These are phyloP conservation scores for Arabidopsis suecica DNA, from an alignment of 345 rosid species.

Conservation along the genomic window DNA sequence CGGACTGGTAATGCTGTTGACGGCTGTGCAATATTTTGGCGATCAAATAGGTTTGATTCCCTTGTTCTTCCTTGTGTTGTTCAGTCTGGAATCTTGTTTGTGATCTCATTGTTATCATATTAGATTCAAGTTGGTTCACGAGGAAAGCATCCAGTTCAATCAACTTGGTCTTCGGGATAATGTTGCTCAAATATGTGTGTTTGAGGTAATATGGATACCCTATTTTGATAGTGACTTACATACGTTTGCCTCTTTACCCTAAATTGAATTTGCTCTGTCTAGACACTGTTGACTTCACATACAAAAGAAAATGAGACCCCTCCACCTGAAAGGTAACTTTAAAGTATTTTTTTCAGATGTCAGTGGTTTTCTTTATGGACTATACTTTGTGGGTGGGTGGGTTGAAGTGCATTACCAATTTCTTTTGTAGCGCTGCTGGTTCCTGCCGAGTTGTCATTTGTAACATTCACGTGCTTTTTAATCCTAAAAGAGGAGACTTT, in stretches of 20 bases:
- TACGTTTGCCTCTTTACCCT: conserved; percentile 4
- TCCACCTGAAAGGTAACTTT: conserved; percentile 56
- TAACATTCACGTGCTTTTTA: conserved; percentile 93
- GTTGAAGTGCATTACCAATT: conserved; percentile 23
- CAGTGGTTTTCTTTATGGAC: conserved; percentile 6
- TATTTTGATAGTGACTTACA: conserved; percentile 16
- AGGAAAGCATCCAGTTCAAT: conserved; percentile 82
- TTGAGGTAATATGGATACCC: conserved; percentile 63
- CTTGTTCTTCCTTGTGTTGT: conserved; percentile 26
- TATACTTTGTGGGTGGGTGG: conserved; percentile 24
- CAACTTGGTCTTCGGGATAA: conserved; percentile 91
- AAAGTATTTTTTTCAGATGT: conserved; percentile 4
- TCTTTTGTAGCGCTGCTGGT: conserved; percentile 54
- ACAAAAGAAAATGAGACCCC: conserved; percentile 42
- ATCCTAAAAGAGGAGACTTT: conserved; percentile 95
- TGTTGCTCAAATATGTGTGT: conserved; percentile 97
- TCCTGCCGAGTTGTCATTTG: conserved; percentile 70
- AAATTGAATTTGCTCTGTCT: conserved; percentile 27
- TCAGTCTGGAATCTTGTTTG: conserved; percentile 32
- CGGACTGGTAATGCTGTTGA: conserved; percentile 92
- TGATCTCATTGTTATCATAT: conserved; percentile 35
- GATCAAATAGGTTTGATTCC: conserved; percentile 64
- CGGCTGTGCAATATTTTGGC: conserved; percentile 99
- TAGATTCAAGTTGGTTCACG: conserved; percentile 88
- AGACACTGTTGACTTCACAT: conserved; percentile 55